Evolutionary conservation across 225 moss, liverwort and hornwort genomes (phyloP).

Genomic region (Bryoerythrophyllum caledonicum): DNA sequence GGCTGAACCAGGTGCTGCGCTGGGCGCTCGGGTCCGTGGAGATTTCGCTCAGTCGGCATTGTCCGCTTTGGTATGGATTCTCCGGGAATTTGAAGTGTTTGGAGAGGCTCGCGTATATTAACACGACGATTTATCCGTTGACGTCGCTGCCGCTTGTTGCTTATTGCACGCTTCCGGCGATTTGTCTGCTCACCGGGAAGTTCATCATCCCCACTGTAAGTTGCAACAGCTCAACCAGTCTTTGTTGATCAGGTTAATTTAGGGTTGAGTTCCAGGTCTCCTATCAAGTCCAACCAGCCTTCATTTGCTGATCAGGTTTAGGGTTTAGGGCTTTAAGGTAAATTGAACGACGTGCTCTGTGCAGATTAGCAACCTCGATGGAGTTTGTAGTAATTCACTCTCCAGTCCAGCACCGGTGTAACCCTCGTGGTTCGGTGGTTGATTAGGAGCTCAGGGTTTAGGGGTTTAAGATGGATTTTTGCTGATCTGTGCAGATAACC

Average conservation of each 20-base stretch:
- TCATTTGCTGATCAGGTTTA: too few species aligned
- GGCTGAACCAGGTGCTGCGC: slow-evolving; percentile 91
- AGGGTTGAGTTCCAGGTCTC: neutral
- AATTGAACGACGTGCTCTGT: too few species aligned
- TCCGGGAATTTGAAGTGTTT: slow-evolving; percentile 78
- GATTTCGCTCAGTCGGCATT: slow-evolving; percentile 91
- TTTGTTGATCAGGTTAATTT: too few species aligned
- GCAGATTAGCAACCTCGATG: too few species aligned
- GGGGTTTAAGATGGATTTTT: neutral
- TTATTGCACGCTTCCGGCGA: slow-evolving; percentile 90
- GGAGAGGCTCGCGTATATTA: slow-evolving; percentile 91
- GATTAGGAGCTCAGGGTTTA: neutral
- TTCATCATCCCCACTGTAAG: slow-evolving; percentile 94
- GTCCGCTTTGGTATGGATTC: slow-evolving; percentile 94
- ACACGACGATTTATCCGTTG: slow-evolving; percentile 85
- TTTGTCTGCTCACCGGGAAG: slow-evolving; percentile 90
- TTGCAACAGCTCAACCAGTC: neutral
- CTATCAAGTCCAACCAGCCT: too few species aligned
- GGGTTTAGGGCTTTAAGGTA: too few species aligned
- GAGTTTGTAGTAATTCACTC: too few species aligned
- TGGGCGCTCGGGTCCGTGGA: slow-evolving; percentile 96
- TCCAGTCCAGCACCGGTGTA: too few species aligned
- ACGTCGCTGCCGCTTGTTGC: slow-evolving; percentile 90
- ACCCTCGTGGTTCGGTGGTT: too few species aligned
- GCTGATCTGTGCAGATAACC: slow-evolving; percentile 65